Evolutionary conservation across 2,329 filamentous ascomycete species (phyloP), one percentile per base, ranked within the genome.

Genomic region (Epichloe uncinata): DNA sequence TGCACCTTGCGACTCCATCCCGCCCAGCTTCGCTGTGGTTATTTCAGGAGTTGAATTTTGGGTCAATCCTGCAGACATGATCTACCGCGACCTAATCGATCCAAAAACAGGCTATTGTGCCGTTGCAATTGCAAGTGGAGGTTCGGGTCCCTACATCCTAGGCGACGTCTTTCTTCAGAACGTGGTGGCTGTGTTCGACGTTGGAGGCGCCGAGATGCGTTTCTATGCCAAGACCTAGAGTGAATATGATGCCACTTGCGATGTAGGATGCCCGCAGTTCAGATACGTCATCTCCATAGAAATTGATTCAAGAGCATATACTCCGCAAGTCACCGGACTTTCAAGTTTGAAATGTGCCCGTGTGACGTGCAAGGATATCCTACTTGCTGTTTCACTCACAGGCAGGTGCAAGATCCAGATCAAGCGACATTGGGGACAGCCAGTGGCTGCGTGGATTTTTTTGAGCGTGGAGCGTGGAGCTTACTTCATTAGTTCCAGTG

Each of bases 111-210:
- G 70, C 0, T 66, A 73, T 46, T 78, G 74, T 57, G 70, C 73
- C 53, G 67, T 73, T 34, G 68, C 68, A 5, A 66, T 77, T 49
- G 62, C 70, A 12, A 71, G 61, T 44, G 72, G 72, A 1, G 69
- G 67, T 0, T 54, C 62, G 0, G 70, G 72, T 7, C 72, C 73
- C 6, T 75, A 71, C 51, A 70, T 77, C 22, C 57, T 78, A 34
- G 74, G 75, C 0, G 69, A 72, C 35, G 67, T 68, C 6, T 78
- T 76, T 50, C 58, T 78, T 52, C 69, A 75, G 57, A 77, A 73
- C 49, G 71, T 73, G 2, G 58, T 77, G 47, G 68, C 69, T 0
- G 71, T 75, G 1, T 74, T 73, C 55, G 70, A 74, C 51, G 61
- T 73, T 15, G 71, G 71, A 1, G 69, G 61, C 5, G 69, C 63